phyloP scores from a whole-genome alignment of 1,139 yeast genomes.

The Suhomyces bribrorum region DNA sequence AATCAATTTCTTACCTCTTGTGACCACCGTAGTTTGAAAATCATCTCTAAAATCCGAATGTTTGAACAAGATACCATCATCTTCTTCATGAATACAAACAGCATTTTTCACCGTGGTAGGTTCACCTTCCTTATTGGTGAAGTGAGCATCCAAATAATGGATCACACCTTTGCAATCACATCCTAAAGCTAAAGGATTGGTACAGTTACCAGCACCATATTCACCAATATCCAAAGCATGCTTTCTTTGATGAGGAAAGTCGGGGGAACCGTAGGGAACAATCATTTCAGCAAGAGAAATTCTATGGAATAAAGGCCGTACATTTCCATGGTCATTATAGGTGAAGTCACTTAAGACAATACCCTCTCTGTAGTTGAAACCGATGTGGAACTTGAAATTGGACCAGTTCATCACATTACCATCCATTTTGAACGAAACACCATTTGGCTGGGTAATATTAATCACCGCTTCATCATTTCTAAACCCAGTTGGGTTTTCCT shows the following conservation, averaged over 20 bases:
- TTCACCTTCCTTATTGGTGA: slow-evolving; percentile 64
- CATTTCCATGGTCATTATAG: slow-evolving; percentile 72
- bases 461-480: slow-evolving; percentile 62
- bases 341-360: slow-evolving; percentile 73
- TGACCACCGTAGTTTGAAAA: slow-evolving; percentile 70
- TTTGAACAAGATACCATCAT: slow-evolving; percentile 74
- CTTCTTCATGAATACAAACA: slow-evolving; percentile 83
- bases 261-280: slow-evolving; percentile 82
- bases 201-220: slow-evolving; percentile 84
- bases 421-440: slow-evolving; percentile 71
- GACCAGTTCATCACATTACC: slow-evolving; percentile 77
- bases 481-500: slow-evolving; percentile 52
- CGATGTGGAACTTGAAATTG: slow-evolving; percentile 73
- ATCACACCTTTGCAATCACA: slow-evolving; percentile 87
- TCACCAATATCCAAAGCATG: slow-evolving; percentile 87
- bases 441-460: slow-evolving; percentile 75
- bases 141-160: slow-evolving; percentile 76
- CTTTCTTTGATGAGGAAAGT: slow-evolving; percentile 78
- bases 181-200: slow-evolving; percentile 74
- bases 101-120: slow-evolving; percentile 74
- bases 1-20: slow-evolving; percentile 73
- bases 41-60: slow-evolving; percentile 84
- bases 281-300: slow-evolving; percentile 80
- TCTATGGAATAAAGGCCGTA: slow-evolving; percentile 74
- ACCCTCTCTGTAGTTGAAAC: slow-evolving; percentile 85